Conservation (phyloP, 1,139 yeast genomes). For the Taiozyma sp. region DNA sequence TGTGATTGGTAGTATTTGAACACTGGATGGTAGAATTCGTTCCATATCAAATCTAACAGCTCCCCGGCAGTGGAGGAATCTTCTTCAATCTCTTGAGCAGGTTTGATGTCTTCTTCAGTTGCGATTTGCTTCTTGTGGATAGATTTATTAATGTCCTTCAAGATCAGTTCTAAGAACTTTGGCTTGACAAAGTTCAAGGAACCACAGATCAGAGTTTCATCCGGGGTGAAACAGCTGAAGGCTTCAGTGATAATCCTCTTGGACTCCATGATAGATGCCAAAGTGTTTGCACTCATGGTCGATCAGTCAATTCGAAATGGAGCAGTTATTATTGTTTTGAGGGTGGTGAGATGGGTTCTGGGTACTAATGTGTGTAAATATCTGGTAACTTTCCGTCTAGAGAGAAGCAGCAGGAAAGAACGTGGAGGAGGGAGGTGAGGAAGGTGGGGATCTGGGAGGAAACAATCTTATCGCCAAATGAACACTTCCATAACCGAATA, state of each 20-base stretch:
- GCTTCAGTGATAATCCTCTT: constrained; percentile 13
- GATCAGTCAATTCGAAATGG: neutral
- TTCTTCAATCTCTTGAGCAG: constrained; percentile 11
- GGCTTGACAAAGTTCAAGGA: constrained; percentile 21
- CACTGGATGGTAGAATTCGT: constrained; percentile 58
- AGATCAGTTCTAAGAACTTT: constrained; percentile 13
- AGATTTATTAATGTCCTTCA: constrained; percentile 17
- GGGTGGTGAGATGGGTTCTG: neutral
- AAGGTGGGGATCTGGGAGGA: too few relatives aligned
- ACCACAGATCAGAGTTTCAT: constrained; percentile 19
- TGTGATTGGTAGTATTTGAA: constrained; percentile 40
- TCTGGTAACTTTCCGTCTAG: neutral
- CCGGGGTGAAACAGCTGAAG: constrained; percentile 14
- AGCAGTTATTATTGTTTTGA: neutral
- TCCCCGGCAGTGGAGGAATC: constrained; percentile 20
- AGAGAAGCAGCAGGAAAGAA: neutral
- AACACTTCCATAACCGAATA: neutral
- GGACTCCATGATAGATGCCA: constrained; percentile 14
- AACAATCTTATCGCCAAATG: neutral
- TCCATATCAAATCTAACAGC: constrained; percentile 49
- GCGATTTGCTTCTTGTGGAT: constrained; percentile 1
- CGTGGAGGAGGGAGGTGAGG: neutral
- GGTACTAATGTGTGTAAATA: neutral
- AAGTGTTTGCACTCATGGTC: neutral
- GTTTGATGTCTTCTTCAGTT: constrained; percentile 13